Percentiles rank a stretch among this genome's conserved stretches.
phyloP scores from a whole-genome alignment of 2,329 filamentous ascomycete genomes.

The Macrophomina pseudophaseolina region DNA sequence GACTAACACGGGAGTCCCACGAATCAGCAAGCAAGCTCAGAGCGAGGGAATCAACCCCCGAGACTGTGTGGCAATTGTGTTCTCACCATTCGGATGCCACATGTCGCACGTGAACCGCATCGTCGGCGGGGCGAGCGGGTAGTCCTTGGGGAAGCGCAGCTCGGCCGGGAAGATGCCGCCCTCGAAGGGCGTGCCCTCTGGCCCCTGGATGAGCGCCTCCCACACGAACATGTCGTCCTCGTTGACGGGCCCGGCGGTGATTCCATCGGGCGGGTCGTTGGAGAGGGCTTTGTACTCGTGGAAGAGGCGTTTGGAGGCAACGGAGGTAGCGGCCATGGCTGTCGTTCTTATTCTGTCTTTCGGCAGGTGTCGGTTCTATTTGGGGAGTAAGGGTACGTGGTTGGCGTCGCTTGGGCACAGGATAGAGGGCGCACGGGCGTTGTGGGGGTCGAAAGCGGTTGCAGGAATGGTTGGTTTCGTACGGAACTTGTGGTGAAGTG shows the following conservation, averaged over 20 bases:
- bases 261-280: conserved; percentile 95
- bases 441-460: neutral
- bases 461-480: neutral
- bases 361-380: too few species aligned
- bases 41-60: neutral
- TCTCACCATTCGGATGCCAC: conserved; percentile 84
- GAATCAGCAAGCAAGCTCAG: neutral
- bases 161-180: conserved; percentile 91
- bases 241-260: conserved; percentile 88
- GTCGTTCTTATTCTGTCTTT: neutral
- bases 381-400: neutral
- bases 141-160: conserved; percentile 81
- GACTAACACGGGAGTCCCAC: conserved; percentile 53
- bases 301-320: conserved; percentile 78
- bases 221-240: conserved; percentile 96
- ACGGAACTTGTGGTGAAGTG: conserved; percentile 11
- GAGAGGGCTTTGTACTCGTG: conserved; percentile 95
- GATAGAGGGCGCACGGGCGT: neutral
- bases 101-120: conserved; percentile 86
- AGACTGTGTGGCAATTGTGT: neutral
- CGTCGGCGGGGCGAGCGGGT: conserved; percentile 85
- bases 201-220: conserved; percentile 95
- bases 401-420: neutral
- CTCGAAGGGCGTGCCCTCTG: conserved; percentile 93
- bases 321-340: conserved; percentile 52